These are phyloP conservation scores for Cryptococcus sp. DNA, from an alignment of 1,284 basidiomycete species.

Conservation along the genomic window DNA sequence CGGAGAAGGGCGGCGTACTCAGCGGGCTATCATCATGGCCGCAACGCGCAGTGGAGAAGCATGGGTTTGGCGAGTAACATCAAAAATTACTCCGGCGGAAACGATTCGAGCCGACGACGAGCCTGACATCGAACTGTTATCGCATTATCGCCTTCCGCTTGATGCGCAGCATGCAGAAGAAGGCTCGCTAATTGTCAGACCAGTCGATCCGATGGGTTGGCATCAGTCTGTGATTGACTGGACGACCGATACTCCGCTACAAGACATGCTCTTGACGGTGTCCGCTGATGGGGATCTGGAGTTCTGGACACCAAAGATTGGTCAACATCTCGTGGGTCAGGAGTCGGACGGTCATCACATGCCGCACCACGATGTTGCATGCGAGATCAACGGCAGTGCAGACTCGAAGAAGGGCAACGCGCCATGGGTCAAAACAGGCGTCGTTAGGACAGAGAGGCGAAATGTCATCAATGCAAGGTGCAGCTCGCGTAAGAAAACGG, in stretches of 20 bases:
- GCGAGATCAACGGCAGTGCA: no score
- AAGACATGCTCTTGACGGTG: conserved; percentile 76
- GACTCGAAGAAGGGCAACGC: conserved; percentile 3
- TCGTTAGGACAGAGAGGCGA: conserved; percentile 68
- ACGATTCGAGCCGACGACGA: conserved; percentile 19
- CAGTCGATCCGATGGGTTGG: conserved; percentile 92
- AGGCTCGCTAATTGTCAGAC: conserved; percentile 54
- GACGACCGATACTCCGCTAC: conserved; percentile 48
- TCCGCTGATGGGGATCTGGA: conserved; percentile 70
- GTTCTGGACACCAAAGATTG: conserved; percentile 72
- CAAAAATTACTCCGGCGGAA: conserved; percentile 17
- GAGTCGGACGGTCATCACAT: conserved; percentile 2
- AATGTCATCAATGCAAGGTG: conserved; percentile 70
- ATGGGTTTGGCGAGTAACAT: conserved; percentile 49
- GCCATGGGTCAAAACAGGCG: conserved; percentile 60
- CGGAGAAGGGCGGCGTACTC: conserved; percentile 31
- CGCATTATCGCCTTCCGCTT: conserved; percentile 38
- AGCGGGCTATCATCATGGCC: conserved; percentile 48
- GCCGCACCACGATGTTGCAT: conserved; percentile 1
- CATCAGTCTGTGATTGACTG: conserved; percentile 55
- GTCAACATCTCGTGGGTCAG: conserved; percentile 38
- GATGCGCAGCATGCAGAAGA: conserved; percentile 12
- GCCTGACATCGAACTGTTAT: conserved; percentile 36
- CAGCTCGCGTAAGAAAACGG: conserved; percentile 87
- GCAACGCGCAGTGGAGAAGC: conserved; percentile 38